Percentiles rank a stretch among this genome's conserved stretches.
Evolutionary conservation across 257 asterid genomes (phyloP).

Genomic region (Penstemon eatonii): DNA sequence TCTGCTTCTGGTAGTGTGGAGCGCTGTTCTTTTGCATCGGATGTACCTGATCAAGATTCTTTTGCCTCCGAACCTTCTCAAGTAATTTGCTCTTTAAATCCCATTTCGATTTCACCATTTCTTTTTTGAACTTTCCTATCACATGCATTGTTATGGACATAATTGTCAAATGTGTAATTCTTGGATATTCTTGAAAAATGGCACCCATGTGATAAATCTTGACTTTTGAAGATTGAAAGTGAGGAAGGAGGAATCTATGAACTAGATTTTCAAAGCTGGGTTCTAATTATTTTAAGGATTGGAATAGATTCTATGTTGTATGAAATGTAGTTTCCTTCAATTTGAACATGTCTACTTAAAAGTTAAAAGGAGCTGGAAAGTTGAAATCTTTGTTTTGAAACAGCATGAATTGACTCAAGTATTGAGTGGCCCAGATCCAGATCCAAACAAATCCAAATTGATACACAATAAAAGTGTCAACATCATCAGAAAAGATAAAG

Average conservation of each 20-base stretch:
- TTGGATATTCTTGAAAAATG: neutral
- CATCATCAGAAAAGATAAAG: conserved; percentile 62
- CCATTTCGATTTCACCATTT: neutral
- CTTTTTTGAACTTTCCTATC: neutral
- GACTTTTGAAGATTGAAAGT: conserved; percentile 10
- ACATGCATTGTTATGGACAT: conserved; percentile 8
- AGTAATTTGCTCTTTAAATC: conserved; percentile 37
- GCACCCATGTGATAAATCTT: conserved; percentile 8
- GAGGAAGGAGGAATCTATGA: conserved; percentile 18
- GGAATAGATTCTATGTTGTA: neutral
- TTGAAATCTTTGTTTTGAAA: conserved; percentile 64
- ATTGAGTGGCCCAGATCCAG: conserved; percentile 74
- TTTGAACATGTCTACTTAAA: conserved; percentile 10
- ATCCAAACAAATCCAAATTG: conserved; percentile 55
- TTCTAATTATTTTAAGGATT: conserved; percentile 23
- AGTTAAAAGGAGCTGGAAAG: conserved; percentile 37
- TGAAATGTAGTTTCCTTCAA: conserved; percentile 14
- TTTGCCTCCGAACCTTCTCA: conserved; percentile 50
- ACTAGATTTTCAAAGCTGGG: conserved; percentile 23
- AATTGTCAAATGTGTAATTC: neutral
- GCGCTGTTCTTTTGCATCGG: conserved; percentile 90
- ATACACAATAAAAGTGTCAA: conserved; percentile 48
- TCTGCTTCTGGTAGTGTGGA: conserved; percentile 90
- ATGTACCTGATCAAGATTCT: conserved; percentile 64
- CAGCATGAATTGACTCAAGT: conserved; percentile 63